Percentiles rank a stretch among this genome's conserved stretches.
phyloP scores from a whole-genome alignment of 345 rosid species.

The Citrus cavaleriei region DNA sequence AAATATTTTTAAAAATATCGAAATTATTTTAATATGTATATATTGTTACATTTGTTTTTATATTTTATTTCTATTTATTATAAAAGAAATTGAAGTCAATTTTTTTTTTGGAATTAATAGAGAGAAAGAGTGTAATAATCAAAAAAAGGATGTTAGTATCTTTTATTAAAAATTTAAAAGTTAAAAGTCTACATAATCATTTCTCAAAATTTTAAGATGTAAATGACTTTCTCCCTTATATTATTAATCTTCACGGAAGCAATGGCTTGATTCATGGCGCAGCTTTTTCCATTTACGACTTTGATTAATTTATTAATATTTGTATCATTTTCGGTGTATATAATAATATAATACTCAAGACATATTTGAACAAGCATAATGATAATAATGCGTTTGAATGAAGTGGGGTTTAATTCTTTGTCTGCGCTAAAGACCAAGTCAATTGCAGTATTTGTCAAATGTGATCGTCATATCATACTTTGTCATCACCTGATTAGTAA shows the following conservation, averaged over 20 bases:
- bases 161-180: no score
- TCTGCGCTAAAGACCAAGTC: not conserved
- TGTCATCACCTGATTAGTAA: not conserved
- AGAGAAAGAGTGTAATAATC: no score
- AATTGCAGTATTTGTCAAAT: not conserved
- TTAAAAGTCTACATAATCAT: no score
- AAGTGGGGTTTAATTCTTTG: not conserved
- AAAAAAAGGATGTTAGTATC: fast-evolving
- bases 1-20: no score
- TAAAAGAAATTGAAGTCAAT: no score
- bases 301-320: not conserved
- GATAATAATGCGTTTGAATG: not conserved
- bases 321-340: not conserved
- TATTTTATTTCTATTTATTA: no score
- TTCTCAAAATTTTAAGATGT: no score
- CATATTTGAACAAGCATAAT: not conserved
- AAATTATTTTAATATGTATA: no score
- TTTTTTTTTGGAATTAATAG: no score
- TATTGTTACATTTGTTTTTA: no score
- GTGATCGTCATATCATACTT: not conserved
- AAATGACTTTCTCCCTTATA: no score
- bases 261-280: slow-evolving; percentile 22
- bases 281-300: not conserved
- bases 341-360: no score
- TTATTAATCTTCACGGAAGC: slow-evolving; percentile 5